Evolutionary conservation across 139 green algal genomes (phyloP), one percentile per base, ranked within the genome.

Genomic region (Eudorina sp.): DNA sequence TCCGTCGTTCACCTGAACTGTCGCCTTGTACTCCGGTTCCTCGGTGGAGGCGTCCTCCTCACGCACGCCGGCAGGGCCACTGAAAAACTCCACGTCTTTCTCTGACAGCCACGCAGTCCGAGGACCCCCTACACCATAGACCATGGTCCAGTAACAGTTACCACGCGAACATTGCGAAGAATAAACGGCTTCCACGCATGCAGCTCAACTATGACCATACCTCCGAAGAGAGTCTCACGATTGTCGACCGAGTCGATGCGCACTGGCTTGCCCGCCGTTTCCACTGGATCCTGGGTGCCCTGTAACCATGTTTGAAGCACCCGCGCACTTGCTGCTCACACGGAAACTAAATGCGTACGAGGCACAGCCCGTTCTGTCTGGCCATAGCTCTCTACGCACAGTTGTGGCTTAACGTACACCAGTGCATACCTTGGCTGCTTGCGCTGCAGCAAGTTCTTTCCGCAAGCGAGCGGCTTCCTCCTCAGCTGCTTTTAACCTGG

Each of bases 31-130:
- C 60, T 90, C 73, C 0, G 83, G 64, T 8, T 86, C 86, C 40
- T 89, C 55, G 0, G 81, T 45, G 60, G 60, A 55, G 4, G 48
- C 53, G 13, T 89, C 91, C 1, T 43, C 91, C 13, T 66, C 84
- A 27, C 70, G 83, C 5, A 64, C 62, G 43, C 53, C 93, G 43
- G 72, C 91, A 23, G 69, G 81, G 43, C 94, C 95, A 18, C 90
- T 94, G 70, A 96, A 95, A 74, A 96, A 96, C 34, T 94, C 86
- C 1, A 97, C 75, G 48, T 96, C 94, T 36, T 88, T 90, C 66
- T 97, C 95, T 55, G 69, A 92, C 45, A 97, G 90, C 95, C 95
- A 97, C 2, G 89, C 46, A 53, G 69, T 83, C 16, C 92, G 87
- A 76, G 89, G 86, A 62, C 80, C 79, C 7, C 58, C 72, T 68